Base-by-base conservation (phyloP, 2,329 filamentous ascomycete species). In the Fonsecaea monophora region DNA sequence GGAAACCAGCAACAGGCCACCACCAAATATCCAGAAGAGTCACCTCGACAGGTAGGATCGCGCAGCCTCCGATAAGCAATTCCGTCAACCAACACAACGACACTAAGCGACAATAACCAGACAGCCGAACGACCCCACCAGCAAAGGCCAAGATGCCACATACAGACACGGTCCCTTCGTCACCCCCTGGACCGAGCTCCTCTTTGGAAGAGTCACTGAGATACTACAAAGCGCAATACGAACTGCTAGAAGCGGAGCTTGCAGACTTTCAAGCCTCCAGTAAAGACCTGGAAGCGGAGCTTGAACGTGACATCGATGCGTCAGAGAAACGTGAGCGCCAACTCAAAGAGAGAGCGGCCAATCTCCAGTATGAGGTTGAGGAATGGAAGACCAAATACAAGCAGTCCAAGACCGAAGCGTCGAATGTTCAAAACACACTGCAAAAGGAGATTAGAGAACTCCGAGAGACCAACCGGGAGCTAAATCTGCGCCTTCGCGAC, bases 301-400 rank as follows among this genome's bases (percentile, higher is more conserved):
- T 99, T 61, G 95, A 99, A 80, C 96, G 94, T 82, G 95, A 99
- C 78, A 90, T 99, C 65, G 94, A 98, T 74, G 90, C 92, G 53
- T 94, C 94, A 53, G 95, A 99, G 83, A 96, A 96, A 82, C 88
- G 93, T 74, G 94, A 98, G 81, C 87, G 93, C 70, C 84, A 89
- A 71, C 81, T 97, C 73, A 90, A 94, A 78, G 90, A 96, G 78
- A 96, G 94, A 82, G 90, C 92, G 0, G 94, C 98, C 78, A 86
- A 85, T 42, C 79, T 96, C 70, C 88, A 86, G 58, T 99, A 92
- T 76, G 94, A 98, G 78, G 94, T 95, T 0, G 93, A 98, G 66
- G 95, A 99, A 81, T 99, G 95, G 95, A 98, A 98, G 89, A 89
- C 91, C 72, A 99, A 98, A 84, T 96, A 96, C 85, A 97, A 93